Evolutionary conservation across 2,329 filamentous ascomycete genomes (phyloP).

Genomic region (Boeremia exigua): DNA sequence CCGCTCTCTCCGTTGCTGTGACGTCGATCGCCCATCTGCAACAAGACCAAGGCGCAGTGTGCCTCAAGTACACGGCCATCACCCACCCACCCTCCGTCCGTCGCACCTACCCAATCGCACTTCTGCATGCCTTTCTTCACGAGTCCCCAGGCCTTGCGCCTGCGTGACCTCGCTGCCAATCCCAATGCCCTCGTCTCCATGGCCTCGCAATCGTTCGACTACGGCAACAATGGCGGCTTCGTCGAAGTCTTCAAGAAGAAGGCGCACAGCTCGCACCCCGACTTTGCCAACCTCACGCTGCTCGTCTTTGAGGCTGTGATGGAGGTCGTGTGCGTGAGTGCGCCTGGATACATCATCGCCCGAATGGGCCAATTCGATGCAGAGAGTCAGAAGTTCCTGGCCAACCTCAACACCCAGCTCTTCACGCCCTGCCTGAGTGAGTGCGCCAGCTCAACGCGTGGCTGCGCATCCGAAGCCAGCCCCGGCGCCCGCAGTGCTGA

Average conservation of each 20-base stretch:
- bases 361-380: slow-evolving; percentile 91
- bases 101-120: slow-evolving; percentile 20
- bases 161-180: slow-evolving; percentile 33
- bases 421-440: slow-evolving; percentile 96
- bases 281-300: slow-evolving; percentile 72
- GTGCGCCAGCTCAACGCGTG: slow-evolving; percentile 8
- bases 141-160: slow-evolving; percentile 45
- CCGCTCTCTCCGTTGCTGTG: slow-evolving; percentile 22
- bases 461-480: neutral
- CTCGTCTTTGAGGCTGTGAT: slow-evolving; percentile 94
- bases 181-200: slow-evolving; percentile 41
- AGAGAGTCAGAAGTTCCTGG: slow-evolving; percentile 94
- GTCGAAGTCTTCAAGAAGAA: slow-evolving; percentile 42
- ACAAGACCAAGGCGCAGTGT: slow-evolving; percentile 26
- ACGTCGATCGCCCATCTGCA: slow-evolving; percentile 22
- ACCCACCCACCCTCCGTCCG: slow-evolving; percentile 6
- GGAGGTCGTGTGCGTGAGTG: slow-evolving; percentile 91
- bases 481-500: neutral
- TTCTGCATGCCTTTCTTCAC: slow-evolving; percentile 40
- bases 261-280: slow-evolving; percentile 61
- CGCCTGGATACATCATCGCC: slow-evolving; percentile 93
- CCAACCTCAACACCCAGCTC: slow-evolving; percentile 93
- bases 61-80: neutral
- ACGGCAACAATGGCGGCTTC: slow-evolving; percentile 35
- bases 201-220: slow-evolving; percentile 42